Evolutionary conservation across 2,329 filamentous ascomycete genomes (phyloP).

Genomic region (Fusarium haematococcum): DNA sequence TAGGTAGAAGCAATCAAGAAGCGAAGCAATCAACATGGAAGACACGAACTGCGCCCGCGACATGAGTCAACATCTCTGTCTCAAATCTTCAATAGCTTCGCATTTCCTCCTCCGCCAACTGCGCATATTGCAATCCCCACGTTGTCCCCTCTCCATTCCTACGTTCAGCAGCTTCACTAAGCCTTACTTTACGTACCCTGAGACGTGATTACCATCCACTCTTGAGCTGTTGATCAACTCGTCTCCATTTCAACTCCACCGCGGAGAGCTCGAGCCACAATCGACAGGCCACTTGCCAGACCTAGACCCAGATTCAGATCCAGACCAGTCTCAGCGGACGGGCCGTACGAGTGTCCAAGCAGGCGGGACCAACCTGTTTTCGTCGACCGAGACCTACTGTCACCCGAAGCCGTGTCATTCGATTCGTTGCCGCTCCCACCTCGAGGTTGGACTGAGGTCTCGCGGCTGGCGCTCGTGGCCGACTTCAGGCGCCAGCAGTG

Average conservation of each 20-base stretch:
- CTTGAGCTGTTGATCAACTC: slow-evolving; percentile 30
- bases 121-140: slow-evolving; percentile 12
- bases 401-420: slow-evolving; percentile 39
- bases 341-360: slow-evolving; percentile 37
- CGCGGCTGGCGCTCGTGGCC: slow-evolving; percentile 16
- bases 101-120: slow-evolving; percentile 7
- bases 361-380: slow-evolving; percentile 38
- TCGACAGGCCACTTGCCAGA: slow-evolving; percentile 32
- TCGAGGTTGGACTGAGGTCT: slow-evolving; percentile 12
- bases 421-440: slow-evolving; percentile 30
- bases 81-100: neutral
- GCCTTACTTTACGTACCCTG: slow-evolving; percentile 23
- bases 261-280: slow-evolving; percentile 35
- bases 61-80: neutral
- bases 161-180: slow-evolving; percentile 18
- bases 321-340: slow-evolving; percentile 41
- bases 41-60: slow-evolving; percentile 1
- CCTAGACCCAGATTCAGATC: slow-evolving; percentile 42
- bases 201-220: slow-evolving; percentile 19
- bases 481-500: slow-evolving; percentile 27
- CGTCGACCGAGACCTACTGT: slow-evolving; percentile 39
- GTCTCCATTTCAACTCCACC: slow-evolving; percentile 30
- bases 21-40: slow-evolving; percentile 17
- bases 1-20: slow-evolving; percentile 2
- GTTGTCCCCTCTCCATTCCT: neutral